These are phyloP conservation scores for Agrocybe praecox DNA, from an alignment of 768 basidiomycete genomes.

Conservation along the genomic window DNA sequence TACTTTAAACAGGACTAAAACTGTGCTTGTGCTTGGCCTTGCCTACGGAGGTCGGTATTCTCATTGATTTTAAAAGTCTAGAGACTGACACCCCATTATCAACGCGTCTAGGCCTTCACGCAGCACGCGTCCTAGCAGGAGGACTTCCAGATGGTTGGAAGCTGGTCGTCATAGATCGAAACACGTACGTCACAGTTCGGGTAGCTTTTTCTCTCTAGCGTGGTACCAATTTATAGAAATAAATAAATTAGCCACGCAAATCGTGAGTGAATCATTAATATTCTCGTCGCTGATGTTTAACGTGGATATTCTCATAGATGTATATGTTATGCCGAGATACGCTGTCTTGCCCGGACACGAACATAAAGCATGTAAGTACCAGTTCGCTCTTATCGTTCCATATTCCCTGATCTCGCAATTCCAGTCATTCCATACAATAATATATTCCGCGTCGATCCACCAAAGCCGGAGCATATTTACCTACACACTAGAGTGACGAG, in stretches of 20 bases:
- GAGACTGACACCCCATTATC: slow-evolving; percentile 1
- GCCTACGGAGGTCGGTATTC: slow-evolving; percentile 53
- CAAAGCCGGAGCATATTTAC: slow-evolving; percentile 29
- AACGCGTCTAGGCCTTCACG: slow-evolving; percentile 43
- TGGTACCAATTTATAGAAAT: not conserved
- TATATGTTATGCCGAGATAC: slow-evolving; percentile 61
- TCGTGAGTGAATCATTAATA: slow-evolving; percentile 28
- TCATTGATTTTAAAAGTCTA: not conserved
- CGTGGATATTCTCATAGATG: slow-evolving; percentile 31
- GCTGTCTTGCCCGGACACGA: slow-evolving; percentile 63
- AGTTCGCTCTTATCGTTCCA: not conserved
- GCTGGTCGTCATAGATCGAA: slow-evolving; percentile 59
- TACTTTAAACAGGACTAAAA: slow-evolving; percentile 27
- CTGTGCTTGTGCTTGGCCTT: slow-evolving; percentile 56
- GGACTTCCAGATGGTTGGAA: slow-evolving; percentile 54
- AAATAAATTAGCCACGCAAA: slow-evolving; percentile 45
- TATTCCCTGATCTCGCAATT: not conserved
- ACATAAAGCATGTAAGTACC: slow-evolving; percentile 62
- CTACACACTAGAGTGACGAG: slow-evolving; percentile 49
- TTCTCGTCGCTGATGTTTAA: not conserved
- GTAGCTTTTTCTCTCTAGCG: not conserved
- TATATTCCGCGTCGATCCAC: slow-evolving; percentile 38
- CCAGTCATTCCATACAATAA: slow-evolving; percentile 57
- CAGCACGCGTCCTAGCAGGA: slow-evolving; percentile 49
- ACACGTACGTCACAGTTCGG: slow-evolving; percentile 52